phyloP scores from a whole-genome alignment of 371 early-diverging fungal genomes.

The Mortierella sp. region DNA sequence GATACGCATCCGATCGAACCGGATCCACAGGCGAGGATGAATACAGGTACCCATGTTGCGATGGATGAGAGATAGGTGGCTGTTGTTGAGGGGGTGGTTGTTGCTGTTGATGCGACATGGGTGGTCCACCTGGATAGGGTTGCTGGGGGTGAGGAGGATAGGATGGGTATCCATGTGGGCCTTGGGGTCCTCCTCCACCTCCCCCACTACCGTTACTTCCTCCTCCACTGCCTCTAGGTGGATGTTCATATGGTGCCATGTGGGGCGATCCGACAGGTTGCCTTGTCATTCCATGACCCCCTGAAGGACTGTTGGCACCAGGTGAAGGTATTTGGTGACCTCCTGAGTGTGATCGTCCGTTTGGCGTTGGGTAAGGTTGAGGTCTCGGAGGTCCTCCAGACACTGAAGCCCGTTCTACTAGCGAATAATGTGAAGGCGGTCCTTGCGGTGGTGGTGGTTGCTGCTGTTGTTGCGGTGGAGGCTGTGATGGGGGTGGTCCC shows the following conservation, averaged over 20 bases:
- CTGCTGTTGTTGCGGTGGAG: conserved; percentile 4
- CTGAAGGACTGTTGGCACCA: not conserved
- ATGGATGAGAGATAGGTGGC: not conserved
- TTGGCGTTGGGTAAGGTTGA: conserved; percentile 4
- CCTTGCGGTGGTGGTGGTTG: not conserved
- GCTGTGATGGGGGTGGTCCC: conserved; percentile 7
- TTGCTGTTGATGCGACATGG: conserved; percentile 6
- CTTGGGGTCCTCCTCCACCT: not conserved
- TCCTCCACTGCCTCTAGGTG: not conserved
- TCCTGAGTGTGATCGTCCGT: not conserved
- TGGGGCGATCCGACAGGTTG: not conserved
- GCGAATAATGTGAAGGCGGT: not conserved
- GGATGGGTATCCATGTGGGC: not conserved
- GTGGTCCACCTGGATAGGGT: not conserved
- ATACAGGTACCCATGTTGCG: not conserved
- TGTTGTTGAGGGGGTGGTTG: not conserved
- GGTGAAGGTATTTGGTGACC: not conserved
- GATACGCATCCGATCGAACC: not conserved
- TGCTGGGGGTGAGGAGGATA: not conserved
- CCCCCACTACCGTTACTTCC: not conserved
- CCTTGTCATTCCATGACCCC: not conserved
- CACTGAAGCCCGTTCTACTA: conserved; percentile 3
- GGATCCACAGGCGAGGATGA: conserved; percentile 1
- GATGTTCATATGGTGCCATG: not conserved
- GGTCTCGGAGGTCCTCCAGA: not conserved